phyloP scores from a whole-genome alignment of 129 eudicot genomes.

The Saposhnikovia divaricata region DNA sequence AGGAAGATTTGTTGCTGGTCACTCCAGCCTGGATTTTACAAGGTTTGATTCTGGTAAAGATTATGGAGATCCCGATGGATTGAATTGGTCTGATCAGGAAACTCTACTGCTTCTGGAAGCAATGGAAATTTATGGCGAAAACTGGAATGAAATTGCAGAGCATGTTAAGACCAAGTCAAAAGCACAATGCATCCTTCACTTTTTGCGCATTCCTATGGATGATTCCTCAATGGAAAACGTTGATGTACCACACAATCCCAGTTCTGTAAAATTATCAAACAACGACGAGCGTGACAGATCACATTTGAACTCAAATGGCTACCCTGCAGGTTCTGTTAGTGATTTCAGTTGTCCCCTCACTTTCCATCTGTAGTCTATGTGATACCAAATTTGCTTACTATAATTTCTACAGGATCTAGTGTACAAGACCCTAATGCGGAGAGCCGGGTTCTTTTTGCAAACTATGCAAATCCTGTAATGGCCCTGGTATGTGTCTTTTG shows the following conservation, averaged over 20 bases:
- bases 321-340: conserved; percentile 26
- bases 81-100: conserved; percentile 91
- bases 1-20: conserved; percentile 82
- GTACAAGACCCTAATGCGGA: conserved; percentile 45
- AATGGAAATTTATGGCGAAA: conserved; percentile 62
- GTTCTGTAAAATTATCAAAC: conserved; percentile 22
- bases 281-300: conserved; percentile 39
- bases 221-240: conserved; percentile 61
- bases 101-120: conserved; percentile 85
- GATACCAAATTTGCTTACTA: conserved; percentile 3
- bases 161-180: conserved; percentile 91
- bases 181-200: conserved; percentile 89
- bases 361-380: neutral
- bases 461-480: conserved; percentile 89
- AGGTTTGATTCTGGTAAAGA: conserved; percentile 52
- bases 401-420: conserved; percentile 41
- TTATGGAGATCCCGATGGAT: conserved; percentile 78
- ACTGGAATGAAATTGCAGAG: conserved; percentile 86
- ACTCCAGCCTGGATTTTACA: conserved; percentile 85
- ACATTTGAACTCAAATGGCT: conserved; percentile 56
- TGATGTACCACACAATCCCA: conserved; percentile 42
- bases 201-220: conserved; percentile 74
- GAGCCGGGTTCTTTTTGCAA: conserved; percentile 59
- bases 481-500: conserved; percentile 51
- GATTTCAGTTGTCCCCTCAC: neutral